These are phyloP conservation scores for Flaveria robusta DNA, from an alignment of 129 eudicot genomes.

Conservation along the genomic window DNA sequence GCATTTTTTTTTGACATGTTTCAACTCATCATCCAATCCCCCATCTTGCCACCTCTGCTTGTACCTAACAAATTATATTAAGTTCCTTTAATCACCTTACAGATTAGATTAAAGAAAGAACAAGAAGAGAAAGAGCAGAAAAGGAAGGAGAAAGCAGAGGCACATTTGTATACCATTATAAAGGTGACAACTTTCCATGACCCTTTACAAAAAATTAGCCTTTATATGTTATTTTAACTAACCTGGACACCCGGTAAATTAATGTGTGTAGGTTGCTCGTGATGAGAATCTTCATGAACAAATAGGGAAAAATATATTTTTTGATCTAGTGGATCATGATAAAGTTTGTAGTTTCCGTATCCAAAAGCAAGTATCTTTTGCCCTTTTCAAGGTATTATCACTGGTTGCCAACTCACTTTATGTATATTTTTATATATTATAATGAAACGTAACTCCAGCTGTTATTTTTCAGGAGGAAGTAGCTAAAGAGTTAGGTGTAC, in stretches of 20 bases:
- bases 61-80: slow-evolving; percentile 16
- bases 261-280: slow-evolving; percentile 56
- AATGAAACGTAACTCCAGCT: slow-evolving; percentile 7
- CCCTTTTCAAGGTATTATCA: slow-evolving; percentile 69
- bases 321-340: slow-evolving; percentile 98
- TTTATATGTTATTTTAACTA: not conserved
- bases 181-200: slow-evolving; percentile 48
- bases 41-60: slow-evolving; percentile 3
- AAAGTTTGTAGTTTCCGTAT: slow-evolving; percentile 88
- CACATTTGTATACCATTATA: slow-evolving; percentile 64
- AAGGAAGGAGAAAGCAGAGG: slow-evolving; percentile 74
- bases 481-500: slow-evolving; percentile 83
- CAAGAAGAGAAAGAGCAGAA: slow-evolving; percentile 86
- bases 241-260: not conserved
- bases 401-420: not conserved
- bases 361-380: slow-evolving; percentile 80
- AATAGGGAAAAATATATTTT: slow-evolving; percentile 81
- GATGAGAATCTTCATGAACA: slow-evolving; percentile 81
- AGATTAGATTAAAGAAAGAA: slow-evolving; percentile 83
- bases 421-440: not conserved
- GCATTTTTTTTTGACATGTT: too few relatives aligned
- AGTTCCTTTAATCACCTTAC: slow-evolving; percentile 21
- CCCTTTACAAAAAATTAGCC: not conserved
- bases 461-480: slow-evolving; percentile 71
- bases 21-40: not conserved